phyloP scores from a whole-genome alignment of 73 alveolate species.

The Tetrahymena elliotti region DNA sequence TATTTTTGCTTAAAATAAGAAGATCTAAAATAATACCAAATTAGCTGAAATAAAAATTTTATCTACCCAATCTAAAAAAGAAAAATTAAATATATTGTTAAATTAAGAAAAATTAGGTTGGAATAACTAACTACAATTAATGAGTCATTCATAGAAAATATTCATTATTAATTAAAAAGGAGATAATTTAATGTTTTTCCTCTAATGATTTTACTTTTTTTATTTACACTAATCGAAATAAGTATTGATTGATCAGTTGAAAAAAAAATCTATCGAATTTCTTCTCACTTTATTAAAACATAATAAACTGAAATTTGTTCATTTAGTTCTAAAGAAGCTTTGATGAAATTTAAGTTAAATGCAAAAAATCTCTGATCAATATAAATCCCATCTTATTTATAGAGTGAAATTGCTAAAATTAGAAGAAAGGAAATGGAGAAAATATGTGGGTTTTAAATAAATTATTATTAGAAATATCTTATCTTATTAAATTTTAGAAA shows the following conservation, averaged over 20 bases:
- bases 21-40: too few species aligned
- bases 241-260: not conserved
- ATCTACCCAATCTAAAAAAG: too few species aligned
- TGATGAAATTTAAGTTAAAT: too few species aligned
- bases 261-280: too few species aligned
- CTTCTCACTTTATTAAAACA: too few species aligned
- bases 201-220: not conserved
- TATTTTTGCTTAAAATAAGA: not conserved
- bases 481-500: not conserved
- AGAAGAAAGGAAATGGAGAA: not conserved
- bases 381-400: too few species aligned
- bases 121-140: too few species aligned
- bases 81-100: too few species aligned
- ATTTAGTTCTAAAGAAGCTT: not conserved
- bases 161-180: not conserved
- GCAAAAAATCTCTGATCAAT: not conserved
- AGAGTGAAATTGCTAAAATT: too few species aligned
- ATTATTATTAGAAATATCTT: too few species aligned
- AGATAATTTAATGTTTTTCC: not conserved
- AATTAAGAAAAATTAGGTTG: too few species aligned
- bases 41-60: too few species aligned
- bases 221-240: not conserved
- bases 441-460: not conserved
- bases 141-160: not conserved
- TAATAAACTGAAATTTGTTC: not conserved